These are phyloP conservation scores for Apophysomyces elegans DNA, from an alignment of 371 early-diverging fungal genomes.

Conservation along the genomic window DNA sequence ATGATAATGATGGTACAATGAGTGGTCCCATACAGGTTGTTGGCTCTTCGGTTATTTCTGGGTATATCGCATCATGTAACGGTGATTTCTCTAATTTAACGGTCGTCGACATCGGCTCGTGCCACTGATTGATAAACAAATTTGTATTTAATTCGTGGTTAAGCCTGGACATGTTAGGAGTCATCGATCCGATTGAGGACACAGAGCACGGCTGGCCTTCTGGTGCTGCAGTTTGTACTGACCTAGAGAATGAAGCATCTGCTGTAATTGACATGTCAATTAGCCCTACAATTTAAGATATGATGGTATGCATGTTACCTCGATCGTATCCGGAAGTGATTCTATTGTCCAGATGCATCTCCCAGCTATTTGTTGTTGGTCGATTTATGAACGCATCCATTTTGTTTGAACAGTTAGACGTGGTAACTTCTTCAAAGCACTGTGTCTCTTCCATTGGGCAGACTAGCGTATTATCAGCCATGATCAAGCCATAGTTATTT, in stretches of 20 bases:
- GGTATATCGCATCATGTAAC: not conserved
- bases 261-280: not conserved
- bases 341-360: not conserved
- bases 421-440: not conserved
- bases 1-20: constrained; percentile 1
- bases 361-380: not conserved
- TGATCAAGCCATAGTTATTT: not conserved
- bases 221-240: not conserved
- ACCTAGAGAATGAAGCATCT: too few species aligned
- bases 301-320: not conserved
- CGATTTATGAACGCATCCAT: not conserved
- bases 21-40: not conserved
- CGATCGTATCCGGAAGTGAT: not conserved
- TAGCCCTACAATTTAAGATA: not conserved
- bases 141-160: not conserved
- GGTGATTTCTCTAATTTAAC: not conserved
- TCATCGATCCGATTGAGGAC: not conserved
- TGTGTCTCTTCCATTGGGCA: not conserved
- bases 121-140: not conserved
- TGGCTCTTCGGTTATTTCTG: not conserved
- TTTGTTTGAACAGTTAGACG: not conserved
- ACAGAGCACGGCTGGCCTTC: not conserved
- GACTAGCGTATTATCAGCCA: not conserved
- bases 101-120: not conserved
- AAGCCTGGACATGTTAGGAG: not conserved